Evolutionary conservation across 495 filamentous ascomycete species (phyloP), one percentile per base, ranked within the genome.

Genomic region (Trichoderma asperelloides): DNA sequence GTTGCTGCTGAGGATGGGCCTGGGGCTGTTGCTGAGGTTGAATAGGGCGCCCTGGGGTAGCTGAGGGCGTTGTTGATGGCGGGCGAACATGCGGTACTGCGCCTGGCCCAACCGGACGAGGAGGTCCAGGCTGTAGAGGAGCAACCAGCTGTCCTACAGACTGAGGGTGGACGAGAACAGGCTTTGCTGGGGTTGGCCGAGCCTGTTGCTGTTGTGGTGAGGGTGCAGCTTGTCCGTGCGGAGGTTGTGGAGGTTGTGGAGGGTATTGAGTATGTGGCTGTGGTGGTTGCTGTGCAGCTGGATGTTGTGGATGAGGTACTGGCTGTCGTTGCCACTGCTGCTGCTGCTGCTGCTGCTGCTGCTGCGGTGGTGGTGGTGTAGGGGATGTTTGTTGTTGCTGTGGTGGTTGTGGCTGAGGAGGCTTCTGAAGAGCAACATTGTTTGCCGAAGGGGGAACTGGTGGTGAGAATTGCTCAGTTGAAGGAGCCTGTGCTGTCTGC

Each of bases 131-230:
- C 47, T 73, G 80, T 9, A 78, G 62, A 18, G 75, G 72, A 39
- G 77, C 71, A 15, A 75, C 74, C 65, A 76, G 75, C 25, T 78
- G 76, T 25, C 74, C 73, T 7, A 74, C 51, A 66, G 65, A 71
- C 60, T 81, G 78, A 7, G 79, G 79, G 43, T 78, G 73, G 6
- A 78, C 67, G 62, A 79, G 64, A 11, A 78, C 75, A 27, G 76
- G 71, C 64, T 73, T 76, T 3, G 66, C 69, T 15, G 60, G 15
- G 9, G 71, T 67, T 66, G 68, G 74, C 18, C 18, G 62, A 23
- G 68, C 6, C 33, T 71, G 75, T 11, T 71, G 70, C 51, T 75
- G 72, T 41, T 70, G 76, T 21, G 66, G 64, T 23, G 45, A 40
- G 11, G 67, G 51, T 49, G 41, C 41, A 12, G 66, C 47, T 37